Percentiles rank a stretch among this genome's conserved stretches.
Evolutionary conservation across 2,329 filamentous ascomycete species (phyloP).

Genomic region (Neophaeococcomyces aloes): DNA sequence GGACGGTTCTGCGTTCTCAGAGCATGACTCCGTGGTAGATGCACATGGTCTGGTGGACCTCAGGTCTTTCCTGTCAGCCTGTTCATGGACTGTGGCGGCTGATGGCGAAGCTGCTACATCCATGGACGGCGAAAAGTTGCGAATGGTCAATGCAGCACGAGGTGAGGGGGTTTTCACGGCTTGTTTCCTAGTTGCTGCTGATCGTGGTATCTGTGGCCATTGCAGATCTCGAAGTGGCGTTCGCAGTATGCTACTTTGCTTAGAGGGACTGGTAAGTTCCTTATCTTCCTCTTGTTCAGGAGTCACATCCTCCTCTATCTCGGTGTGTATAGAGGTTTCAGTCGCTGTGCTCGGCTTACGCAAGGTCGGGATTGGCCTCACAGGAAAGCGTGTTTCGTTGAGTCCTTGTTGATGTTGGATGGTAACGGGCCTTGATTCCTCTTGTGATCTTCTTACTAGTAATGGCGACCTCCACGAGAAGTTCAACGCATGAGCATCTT

Average conservation of each 20-base stretch:
- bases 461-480: slow-evolving; percentile 4
- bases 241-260: background rate
- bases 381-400: background rate
- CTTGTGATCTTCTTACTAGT: slow-evolving; percentile 3
- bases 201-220: slow-evolving; percentile 7
- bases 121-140: background rate
- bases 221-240: slow-evolving; percentile 4
- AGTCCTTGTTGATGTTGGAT: background rate
- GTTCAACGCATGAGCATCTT: background rate
- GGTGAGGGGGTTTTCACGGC: background rate
- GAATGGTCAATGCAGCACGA: slow-evolving; percentile 3
- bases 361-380: background rate
- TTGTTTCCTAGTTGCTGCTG: slow-evolving; percentile 3
- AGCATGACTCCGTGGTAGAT: background rate
- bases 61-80: background rate
- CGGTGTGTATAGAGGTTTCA: slow-evolving; percentile 1
- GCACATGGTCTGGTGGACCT: background rate
- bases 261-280: background rate
- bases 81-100: background rate
- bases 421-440: background rate
- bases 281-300: slow-evolving; percentile 7
- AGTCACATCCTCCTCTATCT: slow-evolving; percentile 7
- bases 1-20: background rate
- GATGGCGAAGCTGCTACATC: background rate
- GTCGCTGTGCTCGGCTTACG: slow-evolving; percentile 4